Conservation (phyloP, 495 filamentous ascomycete genomes). For the Neurospora hispaniola region DNA sequence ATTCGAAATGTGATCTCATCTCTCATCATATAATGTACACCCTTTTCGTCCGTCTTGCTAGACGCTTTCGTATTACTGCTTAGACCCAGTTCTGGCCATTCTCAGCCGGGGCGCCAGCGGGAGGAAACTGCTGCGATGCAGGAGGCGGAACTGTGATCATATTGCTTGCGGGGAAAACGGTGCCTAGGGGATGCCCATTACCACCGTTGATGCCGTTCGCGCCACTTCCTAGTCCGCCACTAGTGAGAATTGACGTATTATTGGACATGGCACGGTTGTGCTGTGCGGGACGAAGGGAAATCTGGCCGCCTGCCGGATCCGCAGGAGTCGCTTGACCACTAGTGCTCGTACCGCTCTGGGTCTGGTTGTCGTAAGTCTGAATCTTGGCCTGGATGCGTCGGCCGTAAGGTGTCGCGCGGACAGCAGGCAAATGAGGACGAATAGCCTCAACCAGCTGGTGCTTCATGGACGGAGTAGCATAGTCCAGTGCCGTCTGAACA, state of each 20-base stretch:
- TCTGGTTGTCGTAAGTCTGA: constrained; percentile 32
- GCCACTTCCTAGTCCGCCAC: constrained; percentile 17
- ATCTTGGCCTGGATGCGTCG: constrained; percentile 88
- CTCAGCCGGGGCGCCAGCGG: constrained; percentile 6
- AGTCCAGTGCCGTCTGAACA: constrained; percentile 90
- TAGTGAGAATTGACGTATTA: constrained; percentile 18
- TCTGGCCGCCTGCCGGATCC: constrained; percentile 33
- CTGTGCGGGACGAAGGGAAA: constrained; percentile 20
- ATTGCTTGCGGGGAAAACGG: constrained; percentile 17
- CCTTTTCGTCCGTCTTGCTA: background rate
- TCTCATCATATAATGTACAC: constrained; percentile 25
- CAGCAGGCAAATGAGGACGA: constrained; percentile 68
- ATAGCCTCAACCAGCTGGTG: constrained; percentile 66
- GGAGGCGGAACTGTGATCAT: constrained; percentile 17
- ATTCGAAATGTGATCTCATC: constrained; percentile 5
- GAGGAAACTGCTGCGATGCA: constrained; percentile 11
- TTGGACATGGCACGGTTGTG: constrained; percentile 23
- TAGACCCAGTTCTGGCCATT: constrained; percentile 24
- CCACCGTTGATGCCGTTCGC: constrained; percentile 20
- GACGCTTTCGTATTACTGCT: background rate
- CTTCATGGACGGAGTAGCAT: constrained; percentile 61
- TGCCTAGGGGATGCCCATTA: constrained; percentile 17
- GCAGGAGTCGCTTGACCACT: constrained; percentile 25
- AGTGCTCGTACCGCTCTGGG: constrained; percentile 17
- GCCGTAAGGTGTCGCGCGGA: constrained; percentile 84